These are phyloP conservation scores for Xylaria telfairii DNA, from an alignment of 495 filamentous ascomycete species.

Conservation along the genomic window DNA sequence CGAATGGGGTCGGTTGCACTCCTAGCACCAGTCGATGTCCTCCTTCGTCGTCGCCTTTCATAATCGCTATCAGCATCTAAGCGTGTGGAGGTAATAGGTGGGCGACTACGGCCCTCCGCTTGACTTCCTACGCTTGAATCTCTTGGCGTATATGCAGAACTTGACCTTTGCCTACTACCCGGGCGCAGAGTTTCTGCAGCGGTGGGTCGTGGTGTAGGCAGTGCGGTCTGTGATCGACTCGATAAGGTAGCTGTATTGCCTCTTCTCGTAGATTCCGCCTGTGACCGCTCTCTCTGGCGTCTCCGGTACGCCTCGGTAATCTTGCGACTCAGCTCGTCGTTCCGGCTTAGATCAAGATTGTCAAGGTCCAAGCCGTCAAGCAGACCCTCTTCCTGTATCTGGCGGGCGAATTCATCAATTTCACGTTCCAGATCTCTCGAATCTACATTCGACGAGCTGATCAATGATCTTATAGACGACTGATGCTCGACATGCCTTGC, in stretches of 20 bases:
- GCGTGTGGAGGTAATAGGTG: slow-evolving; percentile 50
- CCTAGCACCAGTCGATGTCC: slow-evolving; percentile 47
- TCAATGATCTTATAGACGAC: slow-evolving; percentile 79
- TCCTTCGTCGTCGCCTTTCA: slow-evolving; percentile 48
- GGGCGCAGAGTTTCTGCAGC: slow-evolving; percentile 40
- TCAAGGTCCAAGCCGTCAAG: slow-evolving; percentile 85
- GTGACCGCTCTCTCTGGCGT: slow-evolving; percentile 63
- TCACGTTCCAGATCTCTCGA: slow-evolving; percentile 70
- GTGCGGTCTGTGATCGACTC: slow-evolving; percentile 37
- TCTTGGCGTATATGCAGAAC: slow-evolving; percentile 44
- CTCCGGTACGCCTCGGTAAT: slow-evolving; percentile 86
- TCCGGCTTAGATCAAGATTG: slow-evolving; percentile 74
- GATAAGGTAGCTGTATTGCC: slow-evolving; percentile 47
- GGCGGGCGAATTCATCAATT: slow-evolving; percentile 81
- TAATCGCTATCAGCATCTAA: slow-evolving; percentile 52
- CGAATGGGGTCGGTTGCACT: slow-evolving; percentile 52
- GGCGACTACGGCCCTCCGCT: slow-evolving; percentile 49
- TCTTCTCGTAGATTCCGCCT: slow-evolving; percentile 42
- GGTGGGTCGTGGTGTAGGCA: slow-evolving; percentile 36
- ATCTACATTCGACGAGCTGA: slow-evolving; percentile 77
- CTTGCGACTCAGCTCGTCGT: slow-evolving; percentile 85
- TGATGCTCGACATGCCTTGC: slow-evolving; percentile 79
- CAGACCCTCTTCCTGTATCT: slow-evolving; percentile 87
- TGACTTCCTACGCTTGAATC: slow-evolving; percentile 43
- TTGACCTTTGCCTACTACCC: slow-evolving; percentile 47